Base-by-base conservation (phyloP, 345 rosid species). In the Cardamine occulta region DNA sequence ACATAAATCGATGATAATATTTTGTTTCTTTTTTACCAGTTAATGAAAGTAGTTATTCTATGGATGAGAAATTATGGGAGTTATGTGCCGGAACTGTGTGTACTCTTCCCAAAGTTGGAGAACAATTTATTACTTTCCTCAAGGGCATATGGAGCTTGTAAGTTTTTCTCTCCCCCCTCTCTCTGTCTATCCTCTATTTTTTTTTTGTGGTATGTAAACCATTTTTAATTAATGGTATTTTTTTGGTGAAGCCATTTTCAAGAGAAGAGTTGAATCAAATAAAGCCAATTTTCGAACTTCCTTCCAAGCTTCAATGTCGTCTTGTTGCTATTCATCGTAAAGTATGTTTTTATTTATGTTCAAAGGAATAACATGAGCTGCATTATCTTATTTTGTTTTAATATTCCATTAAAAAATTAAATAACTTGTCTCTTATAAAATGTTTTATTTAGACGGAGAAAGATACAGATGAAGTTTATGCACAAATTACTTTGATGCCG, bases 81-180 rank as follows among this genome's bases (percentile, higher is more conserved):
- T 24, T 24, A 24, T 24, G 26, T 55, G 8, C 4, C 2, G 91
- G 93, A 56, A 78, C 82, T 28, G 64, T 48, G 2, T 83, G 74
- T 55, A 79, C 82, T 52, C 80, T 83, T 53, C 91, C 91, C 3
- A 68, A 62, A 5, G 39, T 6, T 31, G 85, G 84, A 26, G 91
- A 89, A 19, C 75, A 2, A 83, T 86, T 23, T 61, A 77, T 56
- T 91, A 91, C 52, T 85, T 86, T 66, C 87, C 84, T 37, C 93
- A 87, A 63, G 91, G 88, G 6, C 88, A 88, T 61, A 42, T 87
- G 15, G 91, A 91, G 51, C 86, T 86, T 84, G 89, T 85, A 59
- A 63, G 24, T 39, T 10, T 0, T 17, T n/a, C 40, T 11, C 1
- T 19, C 13, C 19, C 21, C 11, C 40, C 51, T 72, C 28, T 44